Evolutionary conservation across 208 protist genomes (phyloP).

Genomic region (Herpetomonas muscarum): DNA sequence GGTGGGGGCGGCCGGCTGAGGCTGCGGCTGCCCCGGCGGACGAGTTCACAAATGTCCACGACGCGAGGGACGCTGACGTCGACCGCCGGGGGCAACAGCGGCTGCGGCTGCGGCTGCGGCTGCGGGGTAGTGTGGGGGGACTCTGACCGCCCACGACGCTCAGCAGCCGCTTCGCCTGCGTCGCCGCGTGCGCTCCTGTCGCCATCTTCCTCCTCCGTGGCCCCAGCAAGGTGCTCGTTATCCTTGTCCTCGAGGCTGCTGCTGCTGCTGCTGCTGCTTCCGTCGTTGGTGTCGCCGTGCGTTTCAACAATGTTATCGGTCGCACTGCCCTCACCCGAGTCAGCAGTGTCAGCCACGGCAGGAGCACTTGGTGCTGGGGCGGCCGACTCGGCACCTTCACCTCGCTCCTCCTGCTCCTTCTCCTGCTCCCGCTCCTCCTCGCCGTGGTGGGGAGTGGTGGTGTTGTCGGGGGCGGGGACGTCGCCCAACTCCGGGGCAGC

Average conservation of each 20-base stretch:
- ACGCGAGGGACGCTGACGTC: not conserved
- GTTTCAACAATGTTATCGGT: too few species aligned
- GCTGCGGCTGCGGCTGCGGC: not conserved
- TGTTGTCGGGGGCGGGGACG: not conserved
- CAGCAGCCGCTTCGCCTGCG: too few species aligned
- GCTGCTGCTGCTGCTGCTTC: too few species aligned
- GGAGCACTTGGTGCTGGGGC: not conserved
- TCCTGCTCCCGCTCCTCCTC: not conserved
- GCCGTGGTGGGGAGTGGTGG: not conserved
- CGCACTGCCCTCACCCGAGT: too few species aligned
- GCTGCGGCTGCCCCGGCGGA: not conserved
- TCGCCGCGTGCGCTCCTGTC: too few species aligned
- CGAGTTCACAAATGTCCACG: not conserved
- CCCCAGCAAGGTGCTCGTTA: too few species aligned
- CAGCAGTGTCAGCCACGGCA: not conserved
- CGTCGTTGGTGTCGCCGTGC: too few species aligned
- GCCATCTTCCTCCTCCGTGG: too few species aligned
- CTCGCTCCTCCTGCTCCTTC: not conserved
- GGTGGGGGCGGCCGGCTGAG: not conserved
- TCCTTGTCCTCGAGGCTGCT: too few species aligned
- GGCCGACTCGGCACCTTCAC: too few species aligned
- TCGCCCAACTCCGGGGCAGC: not conserved
- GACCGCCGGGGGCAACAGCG: not conserved
- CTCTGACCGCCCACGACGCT: not conserved
- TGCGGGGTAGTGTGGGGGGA: not conserved